Evolutionary conservation across 805 yeast genomes (phyloP).

Genomic region (Myxozyma geophila): DNA sequence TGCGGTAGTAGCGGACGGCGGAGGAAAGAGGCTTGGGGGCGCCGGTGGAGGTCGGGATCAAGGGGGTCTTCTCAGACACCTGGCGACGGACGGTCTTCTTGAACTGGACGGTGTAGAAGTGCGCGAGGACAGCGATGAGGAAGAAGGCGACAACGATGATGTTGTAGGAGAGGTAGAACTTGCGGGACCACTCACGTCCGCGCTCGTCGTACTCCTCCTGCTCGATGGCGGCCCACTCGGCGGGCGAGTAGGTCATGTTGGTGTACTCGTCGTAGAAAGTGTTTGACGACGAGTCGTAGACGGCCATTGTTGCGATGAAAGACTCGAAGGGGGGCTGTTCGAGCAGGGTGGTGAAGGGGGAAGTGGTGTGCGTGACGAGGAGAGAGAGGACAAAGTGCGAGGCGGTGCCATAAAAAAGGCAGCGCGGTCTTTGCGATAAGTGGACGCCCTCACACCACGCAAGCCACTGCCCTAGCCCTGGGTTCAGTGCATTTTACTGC

Average conservation of each 20-base stretch:
- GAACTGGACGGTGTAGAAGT: constrained; percentile 37
- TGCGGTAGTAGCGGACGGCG: constrained; percentile 22
- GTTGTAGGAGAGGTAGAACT: constrained; percentile 36
- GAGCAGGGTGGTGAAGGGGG: neutral
- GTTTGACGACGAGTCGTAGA: constrained; percentile 23
- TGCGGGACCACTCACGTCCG: constrained; percentile 37
- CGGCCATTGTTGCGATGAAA: constrained; percentile 10
- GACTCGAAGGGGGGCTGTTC: neutral
- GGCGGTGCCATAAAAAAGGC: neutral
- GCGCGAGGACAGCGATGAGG: constrained; percentile 31
- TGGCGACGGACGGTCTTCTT: constrained; percentile 33
- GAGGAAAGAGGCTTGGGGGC: constrained; percentile 24
- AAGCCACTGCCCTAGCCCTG: constrained; percentile 13
- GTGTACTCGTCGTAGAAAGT: constrained; percentile 26
- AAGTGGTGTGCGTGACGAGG: constrained; percentile 6
- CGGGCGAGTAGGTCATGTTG: constrained; percentile 33
- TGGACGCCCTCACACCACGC: constrained; percentile 18
- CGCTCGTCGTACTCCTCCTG: constrained; percentile 38
- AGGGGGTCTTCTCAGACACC: constrained; percentile 31
- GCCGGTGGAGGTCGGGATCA: constrained; percentile 24
- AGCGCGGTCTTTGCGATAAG: constrained; percentile 16
- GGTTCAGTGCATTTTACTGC: neutral
- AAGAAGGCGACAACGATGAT: constrained; percentile 36
- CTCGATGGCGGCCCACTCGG: constrained; percentile 33
- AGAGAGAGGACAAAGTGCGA: constrained; percentile 4